These are phyloP conservation scores for Acer saccharum DNA, from an alignment of 345 rosid species.

Conservation along the genomic window DNA sequence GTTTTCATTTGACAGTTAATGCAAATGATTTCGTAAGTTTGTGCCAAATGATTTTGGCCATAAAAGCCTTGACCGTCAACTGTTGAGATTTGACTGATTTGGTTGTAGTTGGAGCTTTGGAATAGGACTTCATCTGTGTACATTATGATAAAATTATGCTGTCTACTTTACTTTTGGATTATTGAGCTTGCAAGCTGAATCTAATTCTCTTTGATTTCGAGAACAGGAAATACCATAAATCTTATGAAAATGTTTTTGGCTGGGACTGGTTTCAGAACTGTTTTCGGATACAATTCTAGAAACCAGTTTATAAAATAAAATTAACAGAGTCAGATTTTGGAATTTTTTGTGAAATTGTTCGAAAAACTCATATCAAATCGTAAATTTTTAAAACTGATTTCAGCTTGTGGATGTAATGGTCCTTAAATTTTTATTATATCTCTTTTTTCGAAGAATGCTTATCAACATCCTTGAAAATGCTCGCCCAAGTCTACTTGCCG, in stretches of 20 bases:
- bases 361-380: too few relatives aligned
- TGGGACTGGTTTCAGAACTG: too few relatives aligned
- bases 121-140: background rate
- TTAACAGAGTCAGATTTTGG: background rate
- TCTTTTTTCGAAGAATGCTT: background rate
- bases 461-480: background rate
- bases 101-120: background rate
- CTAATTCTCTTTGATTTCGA: background rate
- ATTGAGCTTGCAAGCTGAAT: background rate
- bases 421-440: background rate
- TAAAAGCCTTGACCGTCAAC: background rate
- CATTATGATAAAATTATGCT: background rate
- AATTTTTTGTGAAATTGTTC: background rate
- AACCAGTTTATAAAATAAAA: background rate
- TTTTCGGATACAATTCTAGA: background rate
- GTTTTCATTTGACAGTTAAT: background rate
- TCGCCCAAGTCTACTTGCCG: background rate
- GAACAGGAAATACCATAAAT: background rate
- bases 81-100: background rate
- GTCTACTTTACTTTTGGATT: background rate
- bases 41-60: background rate
- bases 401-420: background rate
- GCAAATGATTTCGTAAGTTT: background rate
- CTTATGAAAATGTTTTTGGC: background rate
- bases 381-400: background rate